Evolutionary conservation across 768 basidiomycete genomes (phyloP).

Genomic region (Amanita exitialis): DNA sequence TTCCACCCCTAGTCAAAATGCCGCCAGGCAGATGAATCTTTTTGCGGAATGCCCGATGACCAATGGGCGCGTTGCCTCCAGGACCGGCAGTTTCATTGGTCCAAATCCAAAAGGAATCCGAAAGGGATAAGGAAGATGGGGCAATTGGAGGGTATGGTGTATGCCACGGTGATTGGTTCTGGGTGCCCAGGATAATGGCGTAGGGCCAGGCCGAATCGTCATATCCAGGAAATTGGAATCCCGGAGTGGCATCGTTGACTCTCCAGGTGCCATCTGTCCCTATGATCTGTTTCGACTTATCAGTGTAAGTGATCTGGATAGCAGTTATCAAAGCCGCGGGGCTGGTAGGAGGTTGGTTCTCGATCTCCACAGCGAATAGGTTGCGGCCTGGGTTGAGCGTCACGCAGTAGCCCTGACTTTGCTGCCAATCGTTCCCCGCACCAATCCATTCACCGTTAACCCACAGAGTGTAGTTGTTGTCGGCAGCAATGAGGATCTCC

Average conservation of each 20-base stretch:
- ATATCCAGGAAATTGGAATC: slow-evolving; percentile 17
- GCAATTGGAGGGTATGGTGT: slow-evolving; percentile 8
- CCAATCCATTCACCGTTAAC: slow-evolving; percentile 20
- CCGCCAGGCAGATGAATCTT: background rate
- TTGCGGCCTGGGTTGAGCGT: slow-evolving; percentile 17
- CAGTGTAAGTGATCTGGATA: slow-evolving; percentile 21
- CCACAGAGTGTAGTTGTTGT: slow-evolving; percentile 18
- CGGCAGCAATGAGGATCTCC: slow-evolving; percentile 19
- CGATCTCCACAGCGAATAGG: slow-evolving; percentile 21
- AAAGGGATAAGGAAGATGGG: slow-evolving; percentile 15
- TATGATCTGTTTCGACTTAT: slow-evolving; percentile 19
- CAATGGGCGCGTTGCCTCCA: background rate
- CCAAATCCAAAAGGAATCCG: slow-evolving; percentile 21
- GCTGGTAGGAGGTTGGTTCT: slow-evolving; percentile 10
- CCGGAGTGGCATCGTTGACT: slow-evolving; percentile 13
- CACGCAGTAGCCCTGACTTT: slow-evolving; percentile 20
- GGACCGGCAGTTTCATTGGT: slow-evolving; percentile 16
- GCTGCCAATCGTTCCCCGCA: slow-evolving; percentile 9
- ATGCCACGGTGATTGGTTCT: slow-evolving; percentile 4
- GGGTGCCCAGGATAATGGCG: slow-evolving; percentile 15
- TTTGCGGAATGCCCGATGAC: slow-evolving; percentile 5
- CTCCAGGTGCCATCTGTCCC: slow-evolving; percentile 22
- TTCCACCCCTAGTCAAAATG: background rate
- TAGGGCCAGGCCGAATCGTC: slow-evolving; percentile 21
- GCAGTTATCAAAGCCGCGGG: slow-evolving; percentile 20